A percentile compares a stretch with the other conserved stretches of the same genome.
phyloP scores from a whole-genome alignment of 2,329 filamentous ascomycete species.

The Ophiocordyceps polyrhachis-furcata region DNA sequence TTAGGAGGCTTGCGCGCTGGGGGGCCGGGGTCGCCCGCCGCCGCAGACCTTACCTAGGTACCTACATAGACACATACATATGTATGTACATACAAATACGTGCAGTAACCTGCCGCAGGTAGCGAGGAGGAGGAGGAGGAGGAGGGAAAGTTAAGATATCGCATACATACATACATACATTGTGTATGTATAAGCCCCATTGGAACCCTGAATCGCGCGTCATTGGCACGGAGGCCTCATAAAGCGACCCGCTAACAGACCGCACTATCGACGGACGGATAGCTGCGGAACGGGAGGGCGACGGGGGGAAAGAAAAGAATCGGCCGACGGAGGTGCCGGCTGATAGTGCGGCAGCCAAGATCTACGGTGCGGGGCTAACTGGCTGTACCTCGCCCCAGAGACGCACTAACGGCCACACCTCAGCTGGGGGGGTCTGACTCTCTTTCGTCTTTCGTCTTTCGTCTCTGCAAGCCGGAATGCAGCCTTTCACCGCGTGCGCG shows the following conservation, averaged over 20 bases:
- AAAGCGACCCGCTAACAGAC: neutral
- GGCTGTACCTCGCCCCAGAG: neutral
- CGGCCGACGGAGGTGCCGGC: neutral
- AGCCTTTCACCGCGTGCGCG: neutral
- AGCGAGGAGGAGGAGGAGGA: no score
- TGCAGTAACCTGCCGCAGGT: no score
- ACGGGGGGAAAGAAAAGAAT: neutral
- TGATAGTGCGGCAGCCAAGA: neutral
- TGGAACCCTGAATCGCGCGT: no score
- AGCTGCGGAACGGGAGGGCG: neutral
- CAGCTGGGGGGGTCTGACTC: neutral
- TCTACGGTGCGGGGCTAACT: neutral
- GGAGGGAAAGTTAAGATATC: no score
- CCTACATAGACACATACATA: no score
- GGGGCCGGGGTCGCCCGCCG: no score
- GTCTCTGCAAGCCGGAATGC: neutral
- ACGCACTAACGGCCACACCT: neutral
- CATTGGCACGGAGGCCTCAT: no score
- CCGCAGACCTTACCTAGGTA: no score
- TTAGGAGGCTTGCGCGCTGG: neutral
- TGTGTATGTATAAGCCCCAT: no score
- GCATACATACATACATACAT: no score
- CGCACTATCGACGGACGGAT: no score
- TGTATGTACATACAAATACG: no score
- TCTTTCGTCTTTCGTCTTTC: neutral